Percentiles rank a stretch among this genome's conserved stretches.
phyloP scores from a whole-genome alignment of 2,329 filamentous ascomycete species.

The Fusarium verrucosum region DNA sequence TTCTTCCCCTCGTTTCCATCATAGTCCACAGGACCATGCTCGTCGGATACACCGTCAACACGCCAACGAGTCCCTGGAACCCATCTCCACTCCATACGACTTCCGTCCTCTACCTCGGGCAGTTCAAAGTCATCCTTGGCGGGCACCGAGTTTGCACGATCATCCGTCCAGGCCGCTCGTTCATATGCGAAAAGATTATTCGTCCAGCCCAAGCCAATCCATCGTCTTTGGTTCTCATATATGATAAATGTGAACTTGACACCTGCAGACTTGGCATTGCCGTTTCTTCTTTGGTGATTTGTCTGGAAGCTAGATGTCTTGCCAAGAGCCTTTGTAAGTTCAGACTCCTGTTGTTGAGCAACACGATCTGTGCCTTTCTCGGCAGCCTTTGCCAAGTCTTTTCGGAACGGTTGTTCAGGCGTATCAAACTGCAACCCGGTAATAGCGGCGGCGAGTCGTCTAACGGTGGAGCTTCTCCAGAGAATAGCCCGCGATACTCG shows the following conservation, averaged over 20 bases:
- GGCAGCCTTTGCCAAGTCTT: slow-evolving; percentile 41
- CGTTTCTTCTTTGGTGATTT: slow-evolving; percentile 42
- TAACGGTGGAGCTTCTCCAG: slow-evolving; percentile 84
- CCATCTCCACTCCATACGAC: slow-evolving; percentile 74
- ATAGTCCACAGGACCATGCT: slow-evolving; percentile 56
- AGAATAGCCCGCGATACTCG: slow-evolving; percentile 86
- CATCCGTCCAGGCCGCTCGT: slow-evolving; percentile 91
- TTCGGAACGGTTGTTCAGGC: slow-evolving; percentile 49
- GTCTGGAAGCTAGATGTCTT: slow-evolving; percentile 41
- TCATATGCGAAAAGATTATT: slow-evolving; percentile 91
- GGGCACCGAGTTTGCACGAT: slow-evolving; percentile 85
- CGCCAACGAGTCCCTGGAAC: slow-evolving; percentile 86
- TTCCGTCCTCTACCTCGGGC: slow-evolving; percentile 68
- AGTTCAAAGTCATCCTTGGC: slow-evolving; percentile 75
- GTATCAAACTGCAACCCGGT: slow-evolving; percentile 82
- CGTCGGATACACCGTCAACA: slow-evolving; percentile 77
- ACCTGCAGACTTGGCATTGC: slow-evolving; percentile 71
- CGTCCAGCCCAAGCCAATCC: slow-evolving; percentile 96
- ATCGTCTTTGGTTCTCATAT: slow-evolving; percentile 95
- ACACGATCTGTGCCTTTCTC: slow-evolving; percentile 32
- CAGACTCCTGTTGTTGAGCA: slow-evolving; percentile 50
- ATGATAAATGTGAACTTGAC: slow-evolving; percentile 97
- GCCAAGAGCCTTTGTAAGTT: slow-evolving; percentile 57
- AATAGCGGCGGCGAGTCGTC: slow-evolving; percentile 73
- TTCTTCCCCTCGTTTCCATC: slow-evolving; percentile 70